phyloP scores from a whole-genome alignment of 2,329 filamentous ascomycete genomes.

The Colletotrichum camelliae region DNA sequence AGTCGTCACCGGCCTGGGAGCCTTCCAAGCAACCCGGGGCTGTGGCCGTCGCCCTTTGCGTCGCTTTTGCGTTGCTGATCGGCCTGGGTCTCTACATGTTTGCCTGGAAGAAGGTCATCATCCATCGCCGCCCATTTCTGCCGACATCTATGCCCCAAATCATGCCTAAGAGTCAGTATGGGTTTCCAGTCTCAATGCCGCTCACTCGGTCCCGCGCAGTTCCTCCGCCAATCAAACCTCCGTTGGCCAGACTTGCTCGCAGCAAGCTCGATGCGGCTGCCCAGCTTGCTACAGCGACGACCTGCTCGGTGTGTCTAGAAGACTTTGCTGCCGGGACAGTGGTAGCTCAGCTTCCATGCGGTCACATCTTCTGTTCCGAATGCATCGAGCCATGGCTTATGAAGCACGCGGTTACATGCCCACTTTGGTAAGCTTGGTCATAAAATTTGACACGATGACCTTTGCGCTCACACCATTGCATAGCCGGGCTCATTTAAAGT shows the following conservation, averaged over 20 bases:
- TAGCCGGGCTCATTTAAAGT: background rate
- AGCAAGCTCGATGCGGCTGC: background rate
- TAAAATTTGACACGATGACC: background rate
- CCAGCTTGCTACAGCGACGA: background rate
- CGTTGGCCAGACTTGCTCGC: background rate
- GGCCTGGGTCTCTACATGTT: background rate
- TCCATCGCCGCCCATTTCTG: background rate
- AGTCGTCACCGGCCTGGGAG: background rate
- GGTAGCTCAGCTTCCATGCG: background rate
- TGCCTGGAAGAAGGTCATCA: background rate
- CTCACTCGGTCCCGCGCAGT: too few relatives aligned
- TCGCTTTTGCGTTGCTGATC: background rate
- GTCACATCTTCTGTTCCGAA: background rate
- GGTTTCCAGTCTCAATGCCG: background rate
- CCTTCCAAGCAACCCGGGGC: background rate
- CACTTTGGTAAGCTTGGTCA: background rate
- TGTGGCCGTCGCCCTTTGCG: background rate
- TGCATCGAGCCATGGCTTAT: constrained; percentile 7
- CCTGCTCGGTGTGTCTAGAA: background rate
- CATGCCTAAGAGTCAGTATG: background rate
- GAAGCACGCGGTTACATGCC: background rate
- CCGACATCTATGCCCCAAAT: background rate
- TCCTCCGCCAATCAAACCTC: background rate
- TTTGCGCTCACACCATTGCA: background rate
- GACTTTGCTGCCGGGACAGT: background rate